phyloP scores from a whole-genome alignment of 78 protist species.

The Anaeramoeba flamelloides region DNA sequence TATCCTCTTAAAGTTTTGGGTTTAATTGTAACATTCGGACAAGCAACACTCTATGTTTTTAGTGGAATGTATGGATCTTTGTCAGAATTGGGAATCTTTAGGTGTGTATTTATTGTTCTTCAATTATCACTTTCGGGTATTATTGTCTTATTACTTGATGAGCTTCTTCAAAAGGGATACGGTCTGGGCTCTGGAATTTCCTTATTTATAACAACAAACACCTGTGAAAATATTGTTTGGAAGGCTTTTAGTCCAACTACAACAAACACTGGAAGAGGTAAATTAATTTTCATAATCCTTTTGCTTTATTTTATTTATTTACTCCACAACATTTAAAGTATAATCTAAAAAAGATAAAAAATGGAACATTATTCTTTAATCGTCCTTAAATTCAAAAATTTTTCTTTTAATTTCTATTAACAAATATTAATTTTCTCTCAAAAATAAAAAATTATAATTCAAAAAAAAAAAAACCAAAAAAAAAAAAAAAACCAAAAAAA shows the following conservation, averaged over 20 bases:
- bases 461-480: no score
- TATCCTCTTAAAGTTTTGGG: no score
- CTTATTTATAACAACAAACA: constrained; percentile 97
- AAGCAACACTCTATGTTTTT: constrained; percentile 83
- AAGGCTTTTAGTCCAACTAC: constrained; percentile 93
- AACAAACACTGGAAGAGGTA: constrained; percentile 84
- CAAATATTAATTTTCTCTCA: no score
- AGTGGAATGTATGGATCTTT: constrained; percentile 96
- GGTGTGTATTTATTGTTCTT: constrained; percentile 72
- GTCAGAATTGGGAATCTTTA: constrained; percentile 63
- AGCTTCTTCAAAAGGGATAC: constrained; percentile 96
- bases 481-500: no score
- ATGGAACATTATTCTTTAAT: no score
- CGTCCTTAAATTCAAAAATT: no score
- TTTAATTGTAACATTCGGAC: constrained; percentile 76
- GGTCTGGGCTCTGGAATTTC: constrained; percentile 96
- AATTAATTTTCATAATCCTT: background rate
- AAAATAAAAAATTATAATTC: no score
- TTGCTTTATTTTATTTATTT: no score
- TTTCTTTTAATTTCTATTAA: no score
- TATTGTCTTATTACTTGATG: constrained; percentile 84
- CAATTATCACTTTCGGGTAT: constrained; percentile 94
- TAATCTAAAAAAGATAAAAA: no score
- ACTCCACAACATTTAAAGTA: no score
- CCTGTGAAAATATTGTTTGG: constrained; percentile 98